Percentiles rank a stretch among this genome's conserved stretches.
phyloP scores from a whole-genome alignment of 179 eudicot genomes.

The Beta corolliflora region DNA sequence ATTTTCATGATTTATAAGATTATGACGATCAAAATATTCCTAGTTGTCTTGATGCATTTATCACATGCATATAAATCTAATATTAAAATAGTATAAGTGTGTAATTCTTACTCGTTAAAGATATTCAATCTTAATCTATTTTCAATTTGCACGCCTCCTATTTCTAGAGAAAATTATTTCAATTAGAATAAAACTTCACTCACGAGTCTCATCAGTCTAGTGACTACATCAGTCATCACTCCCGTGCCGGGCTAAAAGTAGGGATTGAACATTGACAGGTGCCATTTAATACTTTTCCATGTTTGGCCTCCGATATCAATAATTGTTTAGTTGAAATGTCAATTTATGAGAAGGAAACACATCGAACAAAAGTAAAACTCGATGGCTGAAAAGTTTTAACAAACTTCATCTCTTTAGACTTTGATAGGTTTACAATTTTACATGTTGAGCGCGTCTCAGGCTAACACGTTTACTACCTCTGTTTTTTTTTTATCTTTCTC shows the following conservation, averaged over 20 bases:
- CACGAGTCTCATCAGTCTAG: constrained; percentile 9
- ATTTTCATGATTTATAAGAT: too few relatives aligned
- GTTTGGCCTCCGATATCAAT: constrained; percentile 23
- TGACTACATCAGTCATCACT: too few relatives aligned
- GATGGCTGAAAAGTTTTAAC: neutral
- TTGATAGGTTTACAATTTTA: too few relatives aligned
- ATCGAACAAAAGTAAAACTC: neutral
- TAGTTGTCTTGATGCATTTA: too few relatives aligned
- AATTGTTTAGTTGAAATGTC: constrained; percentile 18
- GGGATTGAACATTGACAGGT: constrained; percentile 21
- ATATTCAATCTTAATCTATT: neutral
- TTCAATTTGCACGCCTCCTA: too few relatives aligned
- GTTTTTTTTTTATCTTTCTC: too few relatives aligned
- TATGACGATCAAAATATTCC: too few relatives aligned
- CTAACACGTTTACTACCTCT: too few relatives aligned
- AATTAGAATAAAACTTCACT: neutral
- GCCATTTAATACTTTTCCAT: constrained; percentile 15
- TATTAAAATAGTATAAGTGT: neutral
- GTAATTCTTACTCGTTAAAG: too few relatives aligned
- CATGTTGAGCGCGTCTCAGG: too few relatives aligned
- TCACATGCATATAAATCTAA: too few relatives aligned
- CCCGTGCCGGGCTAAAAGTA: constrained; percentile 15
- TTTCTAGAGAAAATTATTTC: neutral
- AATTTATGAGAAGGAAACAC: neutral
- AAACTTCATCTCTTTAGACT: too few relatives aligned